Conservation (phyloP, 768 basidiomycete species). For the Hirschioporus abietinus region DNA sequence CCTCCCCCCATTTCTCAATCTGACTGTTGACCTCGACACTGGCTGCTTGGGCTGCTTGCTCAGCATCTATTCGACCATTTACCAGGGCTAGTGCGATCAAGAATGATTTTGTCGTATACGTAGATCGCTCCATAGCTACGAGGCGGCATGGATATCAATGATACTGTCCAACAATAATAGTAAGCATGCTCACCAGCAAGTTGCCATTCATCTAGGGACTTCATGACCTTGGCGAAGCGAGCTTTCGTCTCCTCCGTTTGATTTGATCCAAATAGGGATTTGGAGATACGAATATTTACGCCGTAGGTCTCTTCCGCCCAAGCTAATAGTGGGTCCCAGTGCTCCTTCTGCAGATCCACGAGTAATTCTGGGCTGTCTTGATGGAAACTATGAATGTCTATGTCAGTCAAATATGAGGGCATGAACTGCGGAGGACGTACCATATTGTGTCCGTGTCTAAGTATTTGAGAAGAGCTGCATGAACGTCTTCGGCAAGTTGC, state of each 20-base stretch:
- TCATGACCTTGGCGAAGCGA: slow-evolving; percentile 52
- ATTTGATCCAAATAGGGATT: slow-evolving; percentile 62
- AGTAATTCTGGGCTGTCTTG: slow-evolving; percentile 71
- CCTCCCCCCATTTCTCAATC: slow-evolving; percentile 98
- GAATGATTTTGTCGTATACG: slow-evolving; percentile 87
- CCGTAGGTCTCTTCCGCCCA: slow-evolving; percentile 70
- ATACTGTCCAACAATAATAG: slow-evolving; percentile 1
- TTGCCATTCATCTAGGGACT: slow-evolving; percentile 73
- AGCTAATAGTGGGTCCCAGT: slow-evolving; percentile 85
- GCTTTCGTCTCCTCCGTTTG: slow-evolving; percentile 68
- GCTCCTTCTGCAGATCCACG: slow-evolving; percentile 67
- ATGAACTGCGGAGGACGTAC: slow-evolving; percentile 32
- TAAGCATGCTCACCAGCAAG: slow-evolving; percentile 64
- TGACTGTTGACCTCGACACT: slow-evolving; percentile 94
- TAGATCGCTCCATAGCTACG: slow-evolving; percentile 85
- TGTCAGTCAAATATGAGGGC: slow-evolving; percentile 4
- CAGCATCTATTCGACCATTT: slow-evolving; percentile 66
- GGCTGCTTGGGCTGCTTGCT: slow-evolving; percentile 79
- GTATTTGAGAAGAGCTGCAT: slow-evolving; percentile 69
- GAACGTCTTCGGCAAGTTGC: slow-evolving; percentile 53
- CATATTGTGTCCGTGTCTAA: slow-evolving; percentile 94
- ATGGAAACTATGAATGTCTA: slow-evolving; percentile 57
- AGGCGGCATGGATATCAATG: slow-evolving; percentile 1
- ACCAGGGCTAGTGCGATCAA: slow-evolving; percentile 83
- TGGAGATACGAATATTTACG: slow-evolving; percentile 62